Percentiles rank a stretch among this genome's conserved stretches.
Conservation (phyloP, 1,284 basidiomycete species). For the Meira miltonrushii region DNA sequence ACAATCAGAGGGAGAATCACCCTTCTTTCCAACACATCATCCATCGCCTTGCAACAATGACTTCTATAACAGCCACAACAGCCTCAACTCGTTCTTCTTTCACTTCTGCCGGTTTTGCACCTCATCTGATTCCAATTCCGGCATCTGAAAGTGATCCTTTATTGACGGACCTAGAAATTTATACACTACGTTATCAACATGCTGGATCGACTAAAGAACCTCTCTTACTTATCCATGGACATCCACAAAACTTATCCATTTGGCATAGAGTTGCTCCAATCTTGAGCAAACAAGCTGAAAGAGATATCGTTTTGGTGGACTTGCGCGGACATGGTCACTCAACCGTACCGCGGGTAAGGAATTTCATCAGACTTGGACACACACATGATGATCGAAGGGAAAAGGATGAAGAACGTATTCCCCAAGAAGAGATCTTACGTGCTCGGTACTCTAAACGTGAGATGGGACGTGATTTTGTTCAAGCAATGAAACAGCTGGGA, state of each 20-base stretch:
- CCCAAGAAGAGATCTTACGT: constrained; percentile 4
- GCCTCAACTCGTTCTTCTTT: neutral
- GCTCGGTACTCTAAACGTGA: constrained; percentile 52
- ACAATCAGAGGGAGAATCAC: too few relatives aligned
- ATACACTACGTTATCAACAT: constrained; percentile 3
- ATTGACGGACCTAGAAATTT: neutral
- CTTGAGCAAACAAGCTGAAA: constrained; percentile 40
- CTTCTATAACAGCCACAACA: neutral
- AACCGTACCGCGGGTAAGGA: constrained; percentile 28
- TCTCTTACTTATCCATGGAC: constrained; percentile 53
- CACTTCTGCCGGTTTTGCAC: neutral
- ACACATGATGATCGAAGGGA: neutral
- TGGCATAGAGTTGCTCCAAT: constrained; percentile 47
- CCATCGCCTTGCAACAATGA: too few relatives aligned
- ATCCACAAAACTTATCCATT: constrained; percentile 53
- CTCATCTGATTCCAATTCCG: neutral
- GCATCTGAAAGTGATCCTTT: neutral
- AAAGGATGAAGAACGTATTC: constrained; percentile 1
- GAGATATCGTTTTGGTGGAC: constrained; percentile 51
- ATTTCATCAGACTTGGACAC: neutral
- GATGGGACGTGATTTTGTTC: constrained; percentile 53
- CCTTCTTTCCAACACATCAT: too few relatives aligned
- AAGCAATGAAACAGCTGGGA: constrained; percentile 49
- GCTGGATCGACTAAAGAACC: constrained; percentile 3
- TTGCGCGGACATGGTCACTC: constrained; percentile 48